Evolutionary conservation across 2,329 filamentous ascomycete species (phyloP).

Genomic region (Nothomitra cinnamomea): DNA sequence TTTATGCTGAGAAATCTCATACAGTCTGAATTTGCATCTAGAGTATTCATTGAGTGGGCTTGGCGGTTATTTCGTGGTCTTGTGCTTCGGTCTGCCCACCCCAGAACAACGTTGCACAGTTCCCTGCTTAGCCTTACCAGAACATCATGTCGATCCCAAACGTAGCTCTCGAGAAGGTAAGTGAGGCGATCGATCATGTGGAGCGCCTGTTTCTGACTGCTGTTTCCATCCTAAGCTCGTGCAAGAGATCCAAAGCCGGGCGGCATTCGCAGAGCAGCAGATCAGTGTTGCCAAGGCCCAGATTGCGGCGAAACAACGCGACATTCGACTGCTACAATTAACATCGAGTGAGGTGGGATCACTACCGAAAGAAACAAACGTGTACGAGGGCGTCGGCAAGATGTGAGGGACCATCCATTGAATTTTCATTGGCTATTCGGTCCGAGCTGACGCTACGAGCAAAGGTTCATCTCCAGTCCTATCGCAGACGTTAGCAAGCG

Average conservation of each 20-base stretch:
- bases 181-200: background rate
- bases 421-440: background rate
- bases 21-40: too few relatives aligned
- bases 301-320: conserved; percentile 69
- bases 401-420: conserved; percentile 43
- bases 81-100: too few relatives aligned
- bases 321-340: conserved; percentile 74
- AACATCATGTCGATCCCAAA: conserved; percentile 73
- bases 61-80: too few relatives aligned
- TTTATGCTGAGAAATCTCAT: too few relatives aligned
- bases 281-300: conserved; percentile 74
- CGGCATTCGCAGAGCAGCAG: conserved; percentile 76
- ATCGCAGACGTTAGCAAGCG: conserved; percentile 58
- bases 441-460: conserved; percentile 5
- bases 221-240: conserved; percentile 44
- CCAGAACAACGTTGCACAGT: too few relatives aligned
- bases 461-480: conserved; percentile 74
- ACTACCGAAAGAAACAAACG: conserved; percentile 55
- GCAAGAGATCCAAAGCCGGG: conserved; percentile 86
- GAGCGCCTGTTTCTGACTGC: background rate
- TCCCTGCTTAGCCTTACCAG: background rate
- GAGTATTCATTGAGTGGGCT: too few relatives aligned
- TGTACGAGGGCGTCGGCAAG: conserved; percentile 94
- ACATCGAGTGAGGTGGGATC: conserved; percentile 70
- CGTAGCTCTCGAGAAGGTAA: conserved; percentile 82